Base-by-base conservation (phyloP, 805 yeast genomes). In the Ogataea nakhonphanomensis region DNA sequence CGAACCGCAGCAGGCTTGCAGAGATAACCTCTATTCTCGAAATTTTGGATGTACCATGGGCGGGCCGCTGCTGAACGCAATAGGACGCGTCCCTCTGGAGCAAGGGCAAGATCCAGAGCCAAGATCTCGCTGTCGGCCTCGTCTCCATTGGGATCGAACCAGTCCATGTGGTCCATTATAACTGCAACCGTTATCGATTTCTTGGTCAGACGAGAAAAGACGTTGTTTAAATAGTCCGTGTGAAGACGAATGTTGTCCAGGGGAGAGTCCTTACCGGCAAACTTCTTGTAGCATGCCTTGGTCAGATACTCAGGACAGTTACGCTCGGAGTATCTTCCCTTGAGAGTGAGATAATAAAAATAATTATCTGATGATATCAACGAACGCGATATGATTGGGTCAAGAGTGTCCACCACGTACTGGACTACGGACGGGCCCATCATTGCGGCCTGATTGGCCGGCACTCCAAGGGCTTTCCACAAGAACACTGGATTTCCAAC, bases 391-490 rank as follows among this genome's bases (percentile, higher is more conserved):
- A 85, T 69, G 21, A 86, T 65, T 20, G 95, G 95, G 54, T 85
- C 91, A 50, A 85, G 68, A 5, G 95, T 85, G 57, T 86, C 88
- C 37, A 79, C 69, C 33, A 86, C 79, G 57, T 86, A 85, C 43
- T 81, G 74, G 51, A 81, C 63, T 30, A 84, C 80, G 0, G 89
- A 79, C 12, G 75, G 67, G 17, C 84, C 87, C 78, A 86, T 84
- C 81, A 86, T 75, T 22, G 77, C 68, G 5, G 93, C 89, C 65
- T 85, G 95, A 57, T 86, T 85, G 7, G 81, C 77, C 5, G 95
- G 95, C 33, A 85, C 95, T n/a, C 95, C 95, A 17, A 86, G 69
- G 0, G 95, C 95, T 58, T 83, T 84, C 95, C 95, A 85, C 43
- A 86, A 68, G 59, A 85, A 85, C n/a, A 84, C 60, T 14, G 91